These are phyloP conservation scores for Fusarium sp. DNA, from an alignment of 2,329 filamentous ascomycete genomes.

Conservation along the genomic window DNA sequence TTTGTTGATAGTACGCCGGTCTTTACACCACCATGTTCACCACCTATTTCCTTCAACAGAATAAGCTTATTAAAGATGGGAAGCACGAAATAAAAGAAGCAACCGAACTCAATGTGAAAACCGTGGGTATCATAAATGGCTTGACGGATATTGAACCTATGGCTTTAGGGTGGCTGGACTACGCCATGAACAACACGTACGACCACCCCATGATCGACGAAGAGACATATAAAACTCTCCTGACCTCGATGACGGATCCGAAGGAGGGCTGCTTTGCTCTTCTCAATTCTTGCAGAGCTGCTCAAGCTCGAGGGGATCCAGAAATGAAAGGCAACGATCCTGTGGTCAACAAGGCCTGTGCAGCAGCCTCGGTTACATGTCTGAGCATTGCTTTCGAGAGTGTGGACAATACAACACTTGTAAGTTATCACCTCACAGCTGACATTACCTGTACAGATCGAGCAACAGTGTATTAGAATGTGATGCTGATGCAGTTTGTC, in stretches of 20 bases:
- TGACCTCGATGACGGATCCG: background rate
- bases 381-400: background rate
- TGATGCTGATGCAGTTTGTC: background rate
- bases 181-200: slow-evolving; percentile 1
- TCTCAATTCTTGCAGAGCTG: background rate
- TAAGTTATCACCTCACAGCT: background rate
- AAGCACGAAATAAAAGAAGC: background rate
- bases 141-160: background rate
- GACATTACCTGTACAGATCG: too few species aligned
- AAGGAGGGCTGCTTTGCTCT: background rate
- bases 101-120: background rate
- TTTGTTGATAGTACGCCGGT: background rate
- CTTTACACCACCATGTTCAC: slow-evolving; percentile 1
- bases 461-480: background rate
- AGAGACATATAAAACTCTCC: background rate
- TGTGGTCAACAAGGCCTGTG: background rate
- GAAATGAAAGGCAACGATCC: background rate
- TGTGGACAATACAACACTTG: background rate
- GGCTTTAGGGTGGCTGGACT: background rate
- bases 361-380: background rate
- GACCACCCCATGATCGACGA: background rate
- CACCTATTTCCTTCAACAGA: background rate
- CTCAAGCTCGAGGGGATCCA: background rate
- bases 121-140: background rate
- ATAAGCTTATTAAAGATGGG: background rate